These are phyloP conservation scores for Pseudonectria buxi DNA, from an alignment of 2,329 filamentous ascomycete species.

Conservation along the genomic window DNA sequence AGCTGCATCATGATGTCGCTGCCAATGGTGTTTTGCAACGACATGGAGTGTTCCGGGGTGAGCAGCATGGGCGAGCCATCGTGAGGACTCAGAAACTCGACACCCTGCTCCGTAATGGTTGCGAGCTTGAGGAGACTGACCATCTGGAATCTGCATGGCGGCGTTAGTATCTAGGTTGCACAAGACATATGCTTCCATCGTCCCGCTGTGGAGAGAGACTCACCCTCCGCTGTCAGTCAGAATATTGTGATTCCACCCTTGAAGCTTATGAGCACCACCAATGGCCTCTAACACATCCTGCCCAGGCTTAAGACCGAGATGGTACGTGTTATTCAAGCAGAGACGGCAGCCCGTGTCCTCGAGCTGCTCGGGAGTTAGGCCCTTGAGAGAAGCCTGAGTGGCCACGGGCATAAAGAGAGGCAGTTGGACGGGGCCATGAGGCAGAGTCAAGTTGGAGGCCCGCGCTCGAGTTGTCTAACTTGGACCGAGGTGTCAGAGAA, in stretches of 20 bases:
- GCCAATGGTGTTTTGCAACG: conserved; percentile 91
- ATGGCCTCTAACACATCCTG: conserved; percentile 81
- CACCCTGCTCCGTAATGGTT: conserved; percentile 90
- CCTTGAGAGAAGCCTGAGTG: conserved; percentile 92
- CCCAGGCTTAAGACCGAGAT: conserved; percentile 89
- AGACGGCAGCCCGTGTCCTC: conserved; percentile 83
- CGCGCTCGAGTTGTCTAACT: conserved; percentile 85
- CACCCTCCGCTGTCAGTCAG: conserved; percentile 74
- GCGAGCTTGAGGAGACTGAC: conserved; percentile 91
- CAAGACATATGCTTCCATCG: neutral
- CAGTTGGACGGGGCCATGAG: conserved; percentile 83
- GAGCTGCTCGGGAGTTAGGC: conserved; percentile 84
- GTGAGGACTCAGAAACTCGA: conserved; percentile 92
- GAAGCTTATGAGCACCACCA: conserved; percentile 88
- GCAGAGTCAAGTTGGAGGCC: conserved; percentile 78
- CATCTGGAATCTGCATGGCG: conserved; percentile 91
- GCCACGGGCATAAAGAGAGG: conserved; percentile 99
- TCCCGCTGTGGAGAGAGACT: conserved; percentile 16
- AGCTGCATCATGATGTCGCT: conserved; percentile 99
- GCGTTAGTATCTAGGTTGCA: conserved; percentile 4
- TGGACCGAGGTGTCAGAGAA: conserved; percentile 14
- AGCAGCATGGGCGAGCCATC: conserved; percentile 94
- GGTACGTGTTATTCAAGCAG: conserved; percentile 97
- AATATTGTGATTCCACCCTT: conserved; percentile 93
- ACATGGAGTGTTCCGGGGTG: conserved; percentile 94